These are phyloP conservation scores for Dalbergia oliveri DNA, from an alignment of 306 rosid species.

Conservation along the genomic window DNA sequence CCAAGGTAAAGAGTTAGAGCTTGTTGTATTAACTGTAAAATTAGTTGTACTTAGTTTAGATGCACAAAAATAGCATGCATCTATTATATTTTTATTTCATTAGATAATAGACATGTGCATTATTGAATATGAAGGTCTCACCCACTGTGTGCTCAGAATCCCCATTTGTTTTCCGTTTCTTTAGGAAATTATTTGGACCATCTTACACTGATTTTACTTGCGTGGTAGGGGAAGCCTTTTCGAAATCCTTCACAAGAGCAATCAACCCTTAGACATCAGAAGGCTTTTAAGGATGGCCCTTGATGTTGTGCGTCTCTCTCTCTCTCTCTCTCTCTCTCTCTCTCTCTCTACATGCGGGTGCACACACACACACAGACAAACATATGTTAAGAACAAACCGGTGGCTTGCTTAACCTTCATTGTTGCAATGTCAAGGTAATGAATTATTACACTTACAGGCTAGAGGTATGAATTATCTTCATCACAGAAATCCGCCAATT, in stretches of 20 bases:
- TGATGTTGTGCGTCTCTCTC: slow-evolving; percentile 70
- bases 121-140: slow-evolving; percentile 23
- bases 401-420: slow-evolving; percentile 26
- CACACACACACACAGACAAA: not conserved
- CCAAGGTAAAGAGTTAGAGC: slow-evolving; percentile 68
- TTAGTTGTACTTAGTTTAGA: slow-evolving; percentile 36
- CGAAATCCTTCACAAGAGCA: slow-evolving; percentile 72
- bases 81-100: slow-evolving; percentile 1
- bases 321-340: slow-evolving; percentile 40
- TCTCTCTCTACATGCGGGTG: not conserved
- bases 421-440: slow-evolving; percentile 6
- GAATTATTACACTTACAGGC: slow-evolving; percentile 57
- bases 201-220: slow-evolving; percentile 41
- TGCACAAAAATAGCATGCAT: slow-evolving; percentile 23
- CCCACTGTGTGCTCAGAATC: slow-evolving; percentile 16
- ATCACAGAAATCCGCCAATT: slow-evolving; percentile 82
- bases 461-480: slow-evolving; percentile 86
- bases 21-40: slow-evolving; percentile 28
- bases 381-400: slow-evolving; percentile 4
- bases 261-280: slow-evolving; percentile 68
- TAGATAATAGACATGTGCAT: slow-evolving; percentile 9
- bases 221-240: slow-evolving; percentile 81
- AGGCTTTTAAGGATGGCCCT: slow-evolving; percentile 79
- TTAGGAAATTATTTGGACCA: slow-evolving; percentile 9
- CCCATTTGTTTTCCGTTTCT: slow-evolving; percentile 6